phyloP scores from a whole-genome alignment of 495 filamentous ascomycete species.

The Chaetomium cochliodes region DNA sequence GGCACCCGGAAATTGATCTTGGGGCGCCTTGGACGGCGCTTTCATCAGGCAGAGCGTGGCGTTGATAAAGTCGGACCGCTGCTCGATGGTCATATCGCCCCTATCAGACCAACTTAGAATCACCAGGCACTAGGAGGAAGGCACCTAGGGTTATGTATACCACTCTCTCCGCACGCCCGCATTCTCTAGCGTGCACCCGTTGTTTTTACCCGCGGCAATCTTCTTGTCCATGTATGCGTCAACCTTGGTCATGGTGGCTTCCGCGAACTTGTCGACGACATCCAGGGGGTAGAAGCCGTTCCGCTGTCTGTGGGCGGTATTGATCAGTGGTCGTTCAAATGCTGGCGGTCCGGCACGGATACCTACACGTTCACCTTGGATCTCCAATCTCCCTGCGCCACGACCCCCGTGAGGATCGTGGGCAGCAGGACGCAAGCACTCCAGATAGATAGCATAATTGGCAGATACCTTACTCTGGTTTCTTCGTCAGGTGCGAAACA shows the following conservation, averaged over 20 bases:
- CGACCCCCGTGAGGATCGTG: slow-evolving; percentile 37
- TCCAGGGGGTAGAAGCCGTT: slow-evolving; percentile 42
- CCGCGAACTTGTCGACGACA: slow-evolving; percentile 41
- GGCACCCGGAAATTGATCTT: slow-evolving; percentile 48
- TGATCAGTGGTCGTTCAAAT: slow-evolving; percentile 9
- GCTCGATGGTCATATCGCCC: slow-evolving; percentile 42
- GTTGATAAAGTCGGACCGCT: slow-evolving; percentile 53
- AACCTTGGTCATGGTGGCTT: slow-evolving; percentile 40
- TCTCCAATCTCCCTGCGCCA: slow-evolving; percentile 26
- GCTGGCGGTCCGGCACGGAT: neutral
- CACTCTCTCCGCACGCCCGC: slow-evolving; percentile 53
- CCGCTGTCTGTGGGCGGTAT: slow-evolving; percentile 27
- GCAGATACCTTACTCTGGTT: too few relatives aligned
- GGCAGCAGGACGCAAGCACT: slow-evolving; percentile 28
- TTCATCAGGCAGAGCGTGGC: slow-evolving; percentile 50
- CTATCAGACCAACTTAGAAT: neutral
- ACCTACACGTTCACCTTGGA: slow-evolving; percentile 40
- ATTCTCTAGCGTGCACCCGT: slow-evolving; percentile 50
- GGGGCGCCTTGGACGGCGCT: slow-evolving; percentile 41
- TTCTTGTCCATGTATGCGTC: slow-evolving; percentile 40
- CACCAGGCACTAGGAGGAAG: slow-evolving; percentile 6
- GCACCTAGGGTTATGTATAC: slow-evolving; percentile 27
- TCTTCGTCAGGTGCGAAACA: too few relatives aligned
- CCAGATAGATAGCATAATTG: too few relatives aligned
- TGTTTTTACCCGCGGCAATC: slow-evolving; percentile 41